phyloP scores from a whole-genome alignment of 148 eudicot species.

The Rhododendron henanense region DNA sequence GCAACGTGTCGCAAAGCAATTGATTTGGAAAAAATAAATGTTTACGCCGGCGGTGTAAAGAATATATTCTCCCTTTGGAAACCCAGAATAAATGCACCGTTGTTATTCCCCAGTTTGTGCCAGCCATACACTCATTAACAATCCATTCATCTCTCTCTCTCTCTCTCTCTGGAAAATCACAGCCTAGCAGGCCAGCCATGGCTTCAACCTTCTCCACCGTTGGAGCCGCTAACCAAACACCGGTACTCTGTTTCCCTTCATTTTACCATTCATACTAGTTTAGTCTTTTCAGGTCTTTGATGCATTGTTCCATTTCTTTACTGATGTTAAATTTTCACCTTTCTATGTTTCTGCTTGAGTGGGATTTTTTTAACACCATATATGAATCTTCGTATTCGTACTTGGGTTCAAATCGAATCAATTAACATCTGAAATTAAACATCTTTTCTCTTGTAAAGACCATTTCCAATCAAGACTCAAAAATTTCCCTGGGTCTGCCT shows the following conservation, averaged over 20 bases:
- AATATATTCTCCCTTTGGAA: too few species aligned
- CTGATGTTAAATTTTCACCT: not conserved
- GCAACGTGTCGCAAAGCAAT: too few species aligned
- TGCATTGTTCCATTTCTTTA: not conserved
- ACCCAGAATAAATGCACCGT: too few species aligned
- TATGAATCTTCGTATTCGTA: not conserved
- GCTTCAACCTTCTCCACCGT: constrained; percentile 6
- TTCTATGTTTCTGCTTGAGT: not conserved
- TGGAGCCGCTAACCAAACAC: constrained; percentile 15
- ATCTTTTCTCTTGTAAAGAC: not conserved
- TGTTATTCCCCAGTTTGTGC: too few species aligned
- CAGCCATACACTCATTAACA: too few species aligned
- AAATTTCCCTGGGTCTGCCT: not conserved
- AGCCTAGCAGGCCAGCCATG: too few species aligned
- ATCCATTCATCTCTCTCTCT: not conserved
- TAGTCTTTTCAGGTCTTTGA: not conserved
- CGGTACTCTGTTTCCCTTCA: constrained; percentile 5
- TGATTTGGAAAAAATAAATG: too few species aligned
- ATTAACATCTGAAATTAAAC: too few species aligned
- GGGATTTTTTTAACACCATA: not conserved
- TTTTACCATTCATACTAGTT: not conserved
- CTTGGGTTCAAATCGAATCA: not conserved
- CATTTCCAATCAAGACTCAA: not conserved
- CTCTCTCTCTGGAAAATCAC: not conserved
- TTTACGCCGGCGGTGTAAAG: too few species aligned